A percentile compares a stretch with the other conserved stretches of the same genome.
phyloP scores from a whole-genome alignment of 2,329 filamentous ascomycete species.

The Aspergillus sp. region DNA sequence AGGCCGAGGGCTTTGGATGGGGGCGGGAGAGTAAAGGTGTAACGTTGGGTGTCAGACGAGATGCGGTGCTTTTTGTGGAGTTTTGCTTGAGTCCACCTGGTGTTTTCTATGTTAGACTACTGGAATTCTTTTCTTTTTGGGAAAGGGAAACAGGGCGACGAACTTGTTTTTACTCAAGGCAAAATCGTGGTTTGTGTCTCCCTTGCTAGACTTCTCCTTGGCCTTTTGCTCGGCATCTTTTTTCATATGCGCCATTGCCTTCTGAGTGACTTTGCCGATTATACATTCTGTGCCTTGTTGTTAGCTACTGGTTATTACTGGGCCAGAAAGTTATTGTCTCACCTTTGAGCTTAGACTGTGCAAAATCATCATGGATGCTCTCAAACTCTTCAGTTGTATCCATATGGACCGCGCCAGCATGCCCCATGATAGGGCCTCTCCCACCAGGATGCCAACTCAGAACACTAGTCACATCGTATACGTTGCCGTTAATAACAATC shows the following conservation, averaged over 20 bases:
- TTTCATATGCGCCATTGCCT: conserved; percentile 49
- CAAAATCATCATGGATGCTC: conserved; percentile 54
- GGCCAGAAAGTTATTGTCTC: conserved; percentile 16
- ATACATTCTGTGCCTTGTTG: conserved; percentile 46
- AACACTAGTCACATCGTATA: conserved; percentile 52
- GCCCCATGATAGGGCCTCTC: conserved; percentile 48
- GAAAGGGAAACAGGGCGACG: background rate
- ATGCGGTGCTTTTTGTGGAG: conserved; percentile 42
- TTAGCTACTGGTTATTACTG: background rate
- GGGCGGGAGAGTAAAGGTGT: conserved; percentile 17
- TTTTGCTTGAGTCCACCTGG: conserved; percentile 46
- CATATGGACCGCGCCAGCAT: conserved; percentile 52
- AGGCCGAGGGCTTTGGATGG: conserved; percentile 44
- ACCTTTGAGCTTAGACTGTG: conserved; percentile 51
- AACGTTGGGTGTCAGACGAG: conserved; percentile 38
- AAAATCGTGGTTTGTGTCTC: conserved; percentile 31
- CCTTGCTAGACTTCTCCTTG: conserved; percentile 37
- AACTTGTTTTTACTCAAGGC: conserved; percentile 39
- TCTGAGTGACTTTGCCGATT: conserved; percentile 52
- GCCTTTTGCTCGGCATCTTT: conserved; percentile 43
- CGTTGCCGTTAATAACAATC: conserved; percentile 54
- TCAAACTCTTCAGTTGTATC: conserved; percentile 53
- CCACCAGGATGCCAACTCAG: conserved; percentile 53
- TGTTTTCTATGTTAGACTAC: background rate
- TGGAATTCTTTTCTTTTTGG: background rate